Evolutionary conservation across 192 early-diverging fungal species (phyloP).

Genomic region (Dispira parvispora): DNA sequence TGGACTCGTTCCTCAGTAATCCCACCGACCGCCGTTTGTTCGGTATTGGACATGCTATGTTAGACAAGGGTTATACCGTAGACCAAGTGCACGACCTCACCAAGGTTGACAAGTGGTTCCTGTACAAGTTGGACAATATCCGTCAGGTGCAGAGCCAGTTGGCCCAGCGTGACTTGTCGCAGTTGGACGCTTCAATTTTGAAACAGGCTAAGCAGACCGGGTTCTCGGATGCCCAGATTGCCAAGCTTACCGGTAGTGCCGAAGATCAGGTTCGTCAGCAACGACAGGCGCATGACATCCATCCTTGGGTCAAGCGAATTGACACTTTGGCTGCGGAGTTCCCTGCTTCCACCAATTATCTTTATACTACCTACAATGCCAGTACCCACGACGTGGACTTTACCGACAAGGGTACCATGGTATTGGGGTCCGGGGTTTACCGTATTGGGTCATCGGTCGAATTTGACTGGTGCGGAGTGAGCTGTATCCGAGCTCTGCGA

Average conservation of each 20-base stretch:
- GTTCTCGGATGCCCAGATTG: conserved; percentile 86
- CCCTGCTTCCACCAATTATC: too few relatives aligned
- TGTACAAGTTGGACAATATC: conserved; percentile 78
- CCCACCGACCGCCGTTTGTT: conserved; percentile 92
- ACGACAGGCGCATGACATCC: too few relatives aligned
- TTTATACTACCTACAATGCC: too few relatives aligned
- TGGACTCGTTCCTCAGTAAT: conserved; percentile 77
- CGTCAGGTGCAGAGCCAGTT: conserved; percentile 45
- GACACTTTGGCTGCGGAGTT: too few relatives aligned
- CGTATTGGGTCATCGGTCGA: conserved; percentile 97
- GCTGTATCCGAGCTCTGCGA: conserved; percentile 86
- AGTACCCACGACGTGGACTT: too few relatives aligned
- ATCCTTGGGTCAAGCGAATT: too few relatives aligned
- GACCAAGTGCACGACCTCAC: conserved; percentile 84
- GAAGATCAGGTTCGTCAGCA: too few relatives aligned
- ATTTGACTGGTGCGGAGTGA: conserved; percentile 98
- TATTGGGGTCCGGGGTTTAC: conserved; percentile 94
- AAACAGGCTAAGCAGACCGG: conserved; percentile 82
- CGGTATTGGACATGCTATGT: conserved; percentile 86
- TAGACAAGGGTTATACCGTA: conserved; percentile 75
- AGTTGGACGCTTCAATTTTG: conserved; percentile 38
- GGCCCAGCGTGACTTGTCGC: conserved; percentile 33
- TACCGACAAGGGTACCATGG: conserved; percentile 36
- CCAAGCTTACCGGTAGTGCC: conserved; percentile 12
- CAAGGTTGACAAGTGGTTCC: conserved; percentile 94